Percentiles rank a stretch among this genome's conserved stretches.
These are phyloP conservation scores for Epichloe bromicola DNA, from an alignment of 2,329 filamentous ascomycete species.

Conservation along the genomic window DNA sequence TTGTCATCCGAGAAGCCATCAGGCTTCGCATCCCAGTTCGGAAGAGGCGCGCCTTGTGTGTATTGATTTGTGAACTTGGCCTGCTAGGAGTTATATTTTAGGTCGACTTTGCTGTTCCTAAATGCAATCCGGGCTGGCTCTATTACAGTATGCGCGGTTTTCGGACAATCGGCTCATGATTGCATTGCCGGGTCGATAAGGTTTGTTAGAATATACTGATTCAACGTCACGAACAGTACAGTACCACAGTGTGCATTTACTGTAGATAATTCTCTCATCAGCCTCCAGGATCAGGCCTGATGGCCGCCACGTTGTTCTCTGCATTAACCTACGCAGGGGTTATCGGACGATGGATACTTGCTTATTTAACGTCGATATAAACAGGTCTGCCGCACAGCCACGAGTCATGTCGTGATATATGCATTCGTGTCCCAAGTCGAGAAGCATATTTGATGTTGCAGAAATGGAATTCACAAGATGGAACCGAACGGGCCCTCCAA, in stretches of 20 bases:
- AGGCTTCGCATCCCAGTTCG: too few species aligned
- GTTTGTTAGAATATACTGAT: background rate
- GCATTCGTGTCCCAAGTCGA: background rate
- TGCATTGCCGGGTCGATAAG: background rate
- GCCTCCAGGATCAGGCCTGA: background rate
- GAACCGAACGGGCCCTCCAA: background rate
- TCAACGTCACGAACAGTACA: too few species aligned
- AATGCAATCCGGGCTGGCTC: background rate
- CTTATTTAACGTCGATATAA: background rate
- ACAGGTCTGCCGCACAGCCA: background rate
- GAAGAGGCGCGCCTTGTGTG: background rate
- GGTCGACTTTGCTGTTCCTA: background rate
- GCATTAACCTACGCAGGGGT: background rate
- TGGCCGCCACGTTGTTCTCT: conserved; percentile 2
- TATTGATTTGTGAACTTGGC: background rate
- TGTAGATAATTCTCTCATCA: too few species aligned
- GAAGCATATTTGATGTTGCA: too few species aligned
- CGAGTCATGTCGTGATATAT: background rate
- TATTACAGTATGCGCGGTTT: background rate
- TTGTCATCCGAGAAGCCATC: too few species aligned
- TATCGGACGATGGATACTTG: background rate
- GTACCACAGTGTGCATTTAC: too few species aligned
- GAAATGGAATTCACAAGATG: too few species aligned
- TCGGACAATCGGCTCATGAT: background rate
- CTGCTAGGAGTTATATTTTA: background rate